Percentiles rank a stretch among this genome's conserved stretches.
Evolutionary conservation across 2,329 filamentous ascomycete species (phyloP).

Genomic region (Colletotrichum horii): DNA sequence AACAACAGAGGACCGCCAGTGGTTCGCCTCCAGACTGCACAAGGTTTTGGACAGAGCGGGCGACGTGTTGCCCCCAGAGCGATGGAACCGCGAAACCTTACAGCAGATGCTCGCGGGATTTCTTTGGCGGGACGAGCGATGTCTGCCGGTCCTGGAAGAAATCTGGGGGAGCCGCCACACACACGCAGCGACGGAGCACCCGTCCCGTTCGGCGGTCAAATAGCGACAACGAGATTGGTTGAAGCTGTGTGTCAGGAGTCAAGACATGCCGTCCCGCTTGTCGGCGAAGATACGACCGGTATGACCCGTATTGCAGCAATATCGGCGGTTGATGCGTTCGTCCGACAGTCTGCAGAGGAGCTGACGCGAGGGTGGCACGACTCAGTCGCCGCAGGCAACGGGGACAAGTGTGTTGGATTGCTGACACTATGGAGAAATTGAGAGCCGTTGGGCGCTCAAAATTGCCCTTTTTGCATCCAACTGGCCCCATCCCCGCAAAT

Average conservation of each 20-base stretch:
- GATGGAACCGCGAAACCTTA: not conserved
- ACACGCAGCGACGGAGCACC: not conserved
- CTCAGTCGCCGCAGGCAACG: not conserved
- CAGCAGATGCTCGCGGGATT: slow-evolving; percentile 3
- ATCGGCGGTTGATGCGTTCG: slow-evolving; percentile 8
- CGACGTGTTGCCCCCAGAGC: not conserved
- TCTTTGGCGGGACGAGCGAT: slow-evolving; percentile 34
- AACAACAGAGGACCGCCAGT: not conserved
- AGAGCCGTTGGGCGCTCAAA: not conserved
- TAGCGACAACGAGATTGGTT: not conserved
- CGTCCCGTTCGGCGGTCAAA: not conserved
- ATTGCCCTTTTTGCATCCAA: not conserved
- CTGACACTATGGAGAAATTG: not conserved
- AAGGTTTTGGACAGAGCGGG: not conserved
- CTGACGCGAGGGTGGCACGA: not conserved
- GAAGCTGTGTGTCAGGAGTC: not conserved
- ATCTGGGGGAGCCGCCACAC: not conserved
- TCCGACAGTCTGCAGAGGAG: not conserved
- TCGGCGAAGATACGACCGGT: not conserved
- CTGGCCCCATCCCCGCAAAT: not conserved
- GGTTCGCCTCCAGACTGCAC: not conserved
- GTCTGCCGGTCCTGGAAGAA: slow-evolving; percentile 11
- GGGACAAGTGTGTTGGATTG: not conserved
- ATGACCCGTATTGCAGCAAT: not conserved
- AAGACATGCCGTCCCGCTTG: not conserved